Conservation (phyloP, 768 basidiomycete species). For the Agaricus subrufescens region DNA sequence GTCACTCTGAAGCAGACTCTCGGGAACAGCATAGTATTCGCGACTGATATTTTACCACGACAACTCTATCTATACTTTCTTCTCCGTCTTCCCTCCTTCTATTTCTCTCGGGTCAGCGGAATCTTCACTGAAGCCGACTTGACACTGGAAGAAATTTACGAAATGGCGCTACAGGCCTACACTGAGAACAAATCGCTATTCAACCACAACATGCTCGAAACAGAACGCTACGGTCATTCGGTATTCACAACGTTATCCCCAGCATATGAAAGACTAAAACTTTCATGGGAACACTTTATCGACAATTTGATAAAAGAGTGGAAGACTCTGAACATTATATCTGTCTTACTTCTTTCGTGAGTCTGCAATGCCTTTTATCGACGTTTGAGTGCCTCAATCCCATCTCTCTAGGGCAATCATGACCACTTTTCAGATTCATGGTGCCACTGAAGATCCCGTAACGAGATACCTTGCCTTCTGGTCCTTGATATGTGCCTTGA, state of each 20-base stretch:
- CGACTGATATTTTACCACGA: conserved; percentile 23
- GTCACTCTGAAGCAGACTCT: too few relatives aligned
- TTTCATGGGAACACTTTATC: conserved; percentile 11
- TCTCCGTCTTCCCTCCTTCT: conserved; percentile 55
- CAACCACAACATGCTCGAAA: too few relatives aligned
- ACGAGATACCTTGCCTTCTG: conserved; percentile 50
- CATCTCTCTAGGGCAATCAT: conserved; percentile 20
- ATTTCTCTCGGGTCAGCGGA: conserved; percentile 60
- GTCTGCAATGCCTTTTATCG: not conserved
- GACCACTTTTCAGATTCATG: conserved; percentile 25
- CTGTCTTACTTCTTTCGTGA: conserved; percentile 11
- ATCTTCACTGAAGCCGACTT: conserved; percentile 63
- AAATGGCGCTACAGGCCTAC: conserved; percentile 30
- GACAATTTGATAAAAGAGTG: conserved; percentile 12
- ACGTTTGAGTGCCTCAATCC: not conserved
- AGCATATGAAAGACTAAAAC: not conserved
- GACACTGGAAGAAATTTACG: conserved; percentile 49
- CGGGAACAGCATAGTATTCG: too few relatives aligned
- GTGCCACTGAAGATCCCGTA: conserved; percentile 42
- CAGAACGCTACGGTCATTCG: too few relatives aligned
- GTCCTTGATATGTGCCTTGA: conserved; percentile 50
- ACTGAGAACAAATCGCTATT: not conserved
- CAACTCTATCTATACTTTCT: conserved; percentile 34
- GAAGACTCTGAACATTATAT: conserved; percentile 14
- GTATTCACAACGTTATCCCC: too few relatives aligned